These are phyloP conservation scores for Kockiozyma suomiensis DNA, from an alignment of 805 yeast species.

Conservation along the genomic window DNA sequence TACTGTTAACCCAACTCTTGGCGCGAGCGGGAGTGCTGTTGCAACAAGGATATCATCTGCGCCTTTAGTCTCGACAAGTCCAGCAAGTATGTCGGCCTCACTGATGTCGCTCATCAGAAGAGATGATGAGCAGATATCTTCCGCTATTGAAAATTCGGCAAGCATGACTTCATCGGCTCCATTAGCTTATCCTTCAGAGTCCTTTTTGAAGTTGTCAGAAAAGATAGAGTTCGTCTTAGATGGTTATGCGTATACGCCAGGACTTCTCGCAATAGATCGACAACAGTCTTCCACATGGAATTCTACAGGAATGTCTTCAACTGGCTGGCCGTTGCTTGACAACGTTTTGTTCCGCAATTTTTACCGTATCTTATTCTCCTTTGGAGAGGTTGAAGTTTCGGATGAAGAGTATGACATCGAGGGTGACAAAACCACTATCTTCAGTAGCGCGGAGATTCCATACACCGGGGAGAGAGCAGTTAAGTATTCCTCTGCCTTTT, in stretches of 20 bases:
- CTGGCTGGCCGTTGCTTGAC: constrained; percentile 29
- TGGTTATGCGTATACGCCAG: constrained; percentile 24
- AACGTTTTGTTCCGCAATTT: constrained; percentile 14
- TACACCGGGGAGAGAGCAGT: constrained; percentile 6
- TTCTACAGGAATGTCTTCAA: constrained; percentile 15
- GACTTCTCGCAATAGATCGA: constrained; percentile 10
- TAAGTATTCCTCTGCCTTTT: constrained; percentile 2
- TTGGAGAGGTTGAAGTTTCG: constrained; percentile 19
- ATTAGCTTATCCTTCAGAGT: not conserved
- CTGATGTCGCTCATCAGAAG: too few species aligned
- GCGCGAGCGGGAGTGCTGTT: too few species aligned
- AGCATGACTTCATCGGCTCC: not conserved
- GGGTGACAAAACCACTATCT: constrained; percentile 10
- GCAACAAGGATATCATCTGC: too few species aligned
- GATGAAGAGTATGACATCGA: constrained; percentile 8
- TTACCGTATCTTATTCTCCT: constrained; percentile 26
- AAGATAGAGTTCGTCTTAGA: constrained; percentile 8
- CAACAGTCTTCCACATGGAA: constrained; percentile 18
- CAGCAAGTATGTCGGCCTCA: too few species aligned
- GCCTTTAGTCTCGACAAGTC: too few species aligned
- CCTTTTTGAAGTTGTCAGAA: not conserved
- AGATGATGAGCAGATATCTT: too few species aligned
- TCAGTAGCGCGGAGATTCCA: constrained; percentile 20
- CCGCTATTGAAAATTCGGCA: not conserved
- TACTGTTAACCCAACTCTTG: too few species aligned